Evolutionary conservation across 352 stramenopile genomes (phyloP).

Genomic region (Halophytophthora polymorphica): DNA sequence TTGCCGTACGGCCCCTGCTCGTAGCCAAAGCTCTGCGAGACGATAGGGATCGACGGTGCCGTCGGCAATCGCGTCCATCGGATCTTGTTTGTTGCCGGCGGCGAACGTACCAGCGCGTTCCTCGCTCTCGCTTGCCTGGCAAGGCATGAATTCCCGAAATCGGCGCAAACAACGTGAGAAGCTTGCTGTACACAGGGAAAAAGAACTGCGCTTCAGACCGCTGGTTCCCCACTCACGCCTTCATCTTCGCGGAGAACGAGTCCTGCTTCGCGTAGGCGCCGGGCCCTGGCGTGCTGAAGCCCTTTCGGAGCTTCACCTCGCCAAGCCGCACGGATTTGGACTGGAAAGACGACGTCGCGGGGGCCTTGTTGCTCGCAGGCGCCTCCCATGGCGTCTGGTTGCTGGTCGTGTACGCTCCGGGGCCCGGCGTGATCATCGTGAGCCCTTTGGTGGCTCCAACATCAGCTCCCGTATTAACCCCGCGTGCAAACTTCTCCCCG

Average conservation of each 20-base stretch:
- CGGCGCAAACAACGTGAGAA: neutral
- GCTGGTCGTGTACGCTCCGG: slow-evolving; percentile 39
- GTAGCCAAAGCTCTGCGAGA: slow-evolving; percentile 77
- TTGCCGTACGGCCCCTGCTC: slow-evolving; percentile 72
- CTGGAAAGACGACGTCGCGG: slow-evolving; percentile 33
- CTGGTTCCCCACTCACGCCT: slow-evolving; percentile 22
- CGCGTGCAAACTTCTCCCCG: slow-evolving; percentile 42
- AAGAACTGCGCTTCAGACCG: neutral
- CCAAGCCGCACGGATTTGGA: slow-evolving; percentile 53
- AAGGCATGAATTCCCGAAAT: neutral
- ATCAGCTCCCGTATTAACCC: slow-evolving; percentile 21
- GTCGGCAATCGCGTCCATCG: slow-evolving; percentile 69
- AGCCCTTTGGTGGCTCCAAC: slow-evolving; percentile 21
- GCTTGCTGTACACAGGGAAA: neutral
- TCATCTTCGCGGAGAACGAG: slow-evolving; percentile 46
- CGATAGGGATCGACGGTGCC: slow-evolving; percentile 67
- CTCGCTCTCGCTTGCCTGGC: slow-evolving; percentile 25
- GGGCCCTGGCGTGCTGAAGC: slow-evolving; percentile 46
- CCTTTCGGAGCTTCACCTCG: slow-evolving; percentile 25
- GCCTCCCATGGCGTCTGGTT: slow-evolving; percentile 57
- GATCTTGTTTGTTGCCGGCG: slow-evolving; percentile 41
- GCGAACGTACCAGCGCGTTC: slow-evolving; percentile 25
- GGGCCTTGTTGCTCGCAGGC: slow-evolving; percentile 44
- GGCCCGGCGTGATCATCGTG: slow-evolving; percentile 55
- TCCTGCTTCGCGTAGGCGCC: slow-evolving; percentile 55